phyloP scores from a whole-genome alignment of 306 rosid species.

The Arachis hypogaea region DNA sequence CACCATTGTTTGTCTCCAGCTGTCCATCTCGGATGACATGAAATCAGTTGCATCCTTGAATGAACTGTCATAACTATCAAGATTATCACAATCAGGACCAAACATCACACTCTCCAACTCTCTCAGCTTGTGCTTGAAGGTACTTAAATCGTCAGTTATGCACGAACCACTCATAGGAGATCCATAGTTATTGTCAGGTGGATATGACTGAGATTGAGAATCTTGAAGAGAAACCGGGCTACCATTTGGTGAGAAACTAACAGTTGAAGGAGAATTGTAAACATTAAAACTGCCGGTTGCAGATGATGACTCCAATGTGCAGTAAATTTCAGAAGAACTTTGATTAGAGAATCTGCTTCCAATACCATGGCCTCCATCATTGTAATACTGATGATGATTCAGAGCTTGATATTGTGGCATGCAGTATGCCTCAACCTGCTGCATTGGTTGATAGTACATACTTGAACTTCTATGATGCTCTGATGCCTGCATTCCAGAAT shows the following conservation, averaged over 20 bases:
- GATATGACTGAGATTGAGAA: conserved; percentile 61
- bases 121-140: conserved; percentile 76
- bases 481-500: conserved; percentile 73
- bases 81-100: conserved; percentile 71
- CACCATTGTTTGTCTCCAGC: conserved; percentile 76
- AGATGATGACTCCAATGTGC: conserved; percentile 89
- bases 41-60: conserved; percentile 50
- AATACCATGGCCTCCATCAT: conserved; percentile 46
- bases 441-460: conserved; percentile 73
- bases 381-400: conserved; percentile 52
- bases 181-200: conserved; percentile 61
- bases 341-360: conserved; percentile 46
- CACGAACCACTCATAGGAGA: conserved; percentile 80
- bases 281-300: conserved; percentile 47
- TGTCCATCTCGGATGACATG: conserved; percentile 55
- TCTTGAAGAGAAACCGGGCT: conserved; percentile 79
- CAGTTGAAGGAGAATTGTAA: conserved; percentile 64
- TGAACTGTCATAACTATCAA: conserved; percentile 58
- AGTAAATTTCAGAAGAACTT: conserved; percentile 53
- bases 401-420: conserved; percentile 60
- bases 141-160: conserved; percentile 67
- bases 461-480: conserved; percentile 63
- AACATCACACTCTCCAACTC: conserved; percentile 89
- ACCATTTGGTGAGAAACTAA: conserved; percentile 71
- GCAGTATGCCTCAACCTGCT: conserved; percentile 66